phyloP scores from a whole-genome alignment of 257 asterid genomes.

The Knoxia roxburghii region DNA sequence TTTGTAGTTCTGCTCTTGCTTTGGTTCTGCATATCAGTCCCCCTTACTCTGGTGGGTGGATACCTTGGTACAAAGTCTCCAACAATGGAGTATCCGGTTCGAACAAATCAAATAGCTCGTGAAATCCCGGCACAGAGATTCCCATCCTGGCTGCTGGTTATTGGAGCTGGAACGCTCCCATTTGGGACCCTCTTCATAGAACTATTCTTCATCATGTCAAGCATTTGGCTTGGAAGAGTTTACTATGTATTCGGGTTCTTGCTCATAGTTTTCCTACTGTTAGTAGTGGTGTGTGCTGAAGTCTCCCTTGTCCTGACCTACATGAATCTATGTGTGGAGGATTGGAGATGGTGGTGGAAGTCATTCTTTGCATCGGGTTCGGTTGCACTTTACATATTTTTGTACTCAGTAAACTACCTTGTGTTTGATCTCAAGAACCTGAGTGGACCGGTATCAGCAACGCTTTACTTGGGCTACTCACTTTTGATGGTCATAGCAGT shows the following conservation, averaged over 20 bases:
- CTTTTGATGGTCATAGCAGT: constrained; percentile 72
- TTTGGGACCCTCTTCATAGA: constrained; percentile 90
- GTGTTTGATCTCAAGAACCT: constrained; percentile 71
- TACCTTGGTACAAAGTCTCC: constrained; percentile 64
- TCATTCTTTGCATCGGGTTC: constrained; percentile 87
- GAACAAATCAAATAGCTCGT: constrained; percentile 76
- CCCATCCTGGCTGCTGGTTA: constrained; percentile 77
- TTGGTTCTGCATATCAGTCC: constrained; percentile 87
- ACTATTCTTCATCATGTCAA: constrained; percentile 88
- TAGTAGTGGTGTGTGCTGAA: constrained; percentile 81
- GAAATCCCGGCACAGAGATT: constrained; percentile 80
- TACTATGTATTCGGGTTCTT: constrained; percentile 86
- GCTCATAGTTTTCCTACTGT: constrained; percentile 53
- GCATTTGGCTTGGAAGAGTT: constrained; percentile 85
- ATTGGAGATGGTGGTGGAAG: constrained; percentile 98
- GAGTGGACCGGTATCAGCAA: constrained; percentile 76
- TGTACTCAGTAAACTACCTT: constrained; percentile 62
- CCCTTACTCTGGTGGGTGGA: constrained; percentile 71
- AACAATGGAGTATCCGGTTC: constrained; percentile 67
- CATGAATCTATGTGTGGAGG: constrained; percentile 93
- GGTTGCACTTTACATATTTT: constrained; percentile 67
- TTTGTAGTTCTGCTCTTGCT: constrained; percentile 54
- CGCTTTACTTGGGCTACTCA: constrained; percentile 74
- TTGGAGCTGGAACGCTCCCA: constrained; percentile 88
- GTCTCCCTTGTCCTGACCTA: constrained; percentile 80